Conservation (phyloP, 352 stramenopile species). For the Pythium volutum region DNA sequence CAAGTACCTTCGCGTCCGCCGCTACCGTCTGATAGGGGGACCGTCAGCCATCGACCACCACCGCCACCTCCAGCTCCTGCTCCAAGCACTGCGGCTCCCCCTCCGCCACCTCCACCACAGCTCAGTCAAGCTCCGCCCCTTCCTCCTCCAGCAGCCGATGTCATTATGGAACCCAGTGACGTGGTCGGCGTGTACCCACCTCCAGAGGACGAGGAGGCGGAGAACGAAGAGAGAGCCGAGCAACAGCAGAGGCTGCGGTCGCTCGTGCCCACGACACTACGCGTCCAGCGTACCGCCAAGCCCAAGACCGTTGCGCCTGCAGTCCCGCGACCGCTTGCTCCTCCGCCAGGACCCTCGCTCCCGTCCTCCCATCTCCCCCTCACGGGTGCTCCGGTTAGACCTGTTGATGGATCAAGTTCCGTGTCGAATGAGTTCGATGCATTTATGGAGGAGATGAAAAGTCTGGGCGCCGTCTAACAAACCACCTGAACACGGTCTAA, state of each 20-base stretch:
- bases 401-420: conserved; percentile 15
- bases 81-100: conserved; percentile 3
- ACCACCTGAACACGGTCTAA: background rate
- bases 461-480: conserved; percentile 18
- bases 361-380: background rate
- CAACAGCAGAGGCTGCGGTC: conserved; percentile 45
- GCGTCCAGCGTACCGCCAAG: conserved; percentile 36
- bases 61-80: background rate
- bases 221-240: conserved; percentile 25
- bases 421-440: conserved; percentile 59
- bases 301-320: background rate
- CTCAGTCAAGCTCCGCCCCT: background rate
- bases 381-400: too few species aligned
- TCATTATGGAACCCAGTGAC: conserved; percentile 2
- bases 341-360: conserved; percentile 6
- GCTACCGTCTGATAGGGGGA: conserved; percentile 32
- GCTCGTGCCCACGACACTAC: conserved; percentile 58
- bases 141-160: background rate
- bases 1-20: conserved; percentile 55
- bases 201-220: conserved; percentile 5
- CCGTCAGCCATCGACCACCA: conserved; percentile 1
- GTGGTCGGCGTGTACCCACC: conserved; percentile 26
- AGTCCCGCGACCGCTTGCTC: conserved; percentile 9
- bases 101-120: conserved; percentile 5
- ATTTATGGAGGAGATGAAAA: conserved; percentile 74